Percentiles rank a stretch among this genome's conserved stretches.
These are phyloP conservation scores for Apophysomyces sp. DNA, from an alignment of 371 early-diverging fungal species.

Conservation along the genomic window DNA sequence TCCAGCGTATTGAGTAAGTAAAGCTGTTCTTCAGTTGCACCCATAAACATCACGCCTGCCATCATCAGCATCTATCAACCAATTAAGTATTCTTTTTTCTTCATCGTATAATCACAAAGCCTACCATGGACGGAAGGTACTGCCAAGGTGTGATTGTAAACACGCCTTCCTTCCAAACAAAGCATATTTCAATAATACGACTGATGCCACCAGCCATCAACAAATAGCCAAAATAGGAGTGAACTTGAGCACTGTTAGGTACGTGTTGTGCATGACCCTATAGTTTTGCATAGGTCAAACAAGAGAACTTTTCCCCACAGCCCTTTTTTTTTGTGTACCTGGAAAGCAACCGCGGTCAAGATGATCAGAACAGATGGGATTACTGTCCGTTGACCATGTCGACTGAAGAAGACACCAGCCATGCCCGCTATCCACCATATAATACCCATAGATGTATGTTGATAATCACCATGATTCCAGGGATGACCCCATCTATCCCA, in stretches of 20 bases:
- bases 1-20: conserved; percentile 30
- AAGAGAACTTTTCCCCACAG: neutral
- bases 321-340: conserved; percentile 5
- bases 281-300: neutral
- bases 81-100: neutral
- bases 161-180: conserved; percentile 48
- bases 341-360: conserved; percentile 64
- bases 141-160: conserved; percentile 44
- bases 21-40: conserved; percentile 62
- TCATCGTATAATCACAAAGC: neutral
- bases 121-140: conserved; percentile 50
- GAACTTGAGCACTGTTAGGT: conserved; percentile 57
- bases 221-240: conserved; percentile 66
- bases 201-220: conserved; percentile 59
- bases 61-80: conserved; percentile 45
- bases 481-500: conserved; percentile 46
- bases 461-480: conserved; percentile 70
- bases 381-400: conserved; percentile 55
- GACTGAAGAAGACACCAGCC: conserved; percentile 54
- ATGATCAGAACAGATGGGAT: conserved; percentile 62
- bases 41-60: conserved; percentile 65
- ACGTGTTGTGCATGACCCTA: conserved; percentile 61
- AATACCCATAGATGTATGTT: conserved; percentile 69
- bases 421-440: conserved; percentile 71
- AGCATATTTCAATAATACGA: conserved; percentile 61